Evolutionary conservation across 2,329 filamentous ascomycete genomes (phyloP), one percentile per base, ranked within the genome.

Genomic region (Neurospora sp.): DNA sequence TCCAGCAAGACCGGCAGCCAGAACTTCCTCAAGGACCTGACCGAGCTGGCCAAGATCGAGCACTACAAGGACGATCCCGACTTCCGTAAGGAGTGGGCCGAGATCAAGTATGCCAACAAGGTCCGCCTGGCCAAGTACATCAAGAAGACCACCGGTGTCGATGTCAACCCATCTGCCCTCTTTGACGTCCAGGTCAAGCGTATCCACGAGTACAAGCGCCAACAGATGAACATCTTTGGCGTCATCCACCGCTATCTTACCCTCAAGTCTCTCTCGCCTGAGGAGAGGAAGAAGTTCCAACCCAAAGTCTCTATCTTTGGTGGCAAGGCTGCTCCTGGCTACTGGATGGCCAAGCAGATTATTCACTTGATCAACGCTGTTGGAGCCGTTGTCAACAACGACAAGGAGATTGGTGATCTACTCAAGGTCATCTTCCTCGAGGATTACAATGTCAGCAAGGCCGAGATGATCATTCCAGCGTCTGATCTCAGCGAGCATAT

Each of bases 341-440:
- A 99, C 85, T 99, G 96, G 96, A 99, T 98, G 96, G 96, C 96
- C 43, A 99, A 99, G 87, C 96, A 96, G 52, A 93, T 97, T 75
- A 99, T 99, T 76, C 95, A 98, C 79, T 87, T 99, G 70, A 90
- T 99, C 84, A 98, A 97, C 83, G 91, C 90, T 72, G 96, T 98
- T 36, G 93, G 93, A 4, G 83, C 89, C 17, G 92, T 98, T 2
- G 91, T 99, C 75, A 99, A 99, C 84, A 92, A 92, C 52, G 96
- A 99, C 77, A 85, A 89, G 62, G 96, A 98, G 40, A 90, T 98
- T 78, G 95, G 95, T 39, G 95, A 98, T 78, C 85, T 97, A 38
- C 87, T 99, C 78, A 99, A 99, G 86, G 96, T 99, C 68, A 90
- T 99, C 78, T 99, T 97, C 85, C 82, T 99, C 69, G 93, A 96